These are phyloP conservation scores for Exsudoporus floridanus DNA, from an alignment of 1,284 basidiomycete genomes.

Conservation along the genomic window DNA sequence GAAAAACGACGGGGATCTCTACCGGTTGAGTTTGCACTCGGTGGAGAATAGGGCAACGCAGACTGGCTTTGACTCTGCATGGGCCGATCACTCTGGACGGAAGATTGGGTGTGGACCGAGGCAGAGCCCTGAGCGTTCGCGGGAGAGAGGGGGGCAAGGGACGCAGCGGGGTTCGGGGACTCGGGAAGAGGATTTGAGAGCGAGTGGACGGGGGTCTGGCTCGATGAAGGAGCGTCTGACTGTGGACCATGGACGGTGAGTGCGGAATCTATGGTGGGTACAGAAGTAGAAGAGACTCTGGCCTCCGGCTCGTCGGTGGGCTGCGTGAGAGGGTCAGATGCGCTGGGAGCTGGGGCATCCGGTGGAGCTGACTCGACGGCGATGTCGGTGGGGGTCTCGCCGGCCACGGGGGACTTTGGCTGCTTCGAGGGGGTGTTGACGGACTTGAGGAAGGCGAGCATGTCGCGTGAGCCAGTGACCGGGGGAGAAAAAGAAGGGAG, in stretches of 20 bases:
- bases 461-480: constrained; percentile 3
- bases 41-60: constrained; percentile 26
- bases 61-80: constrained; percentile 32
- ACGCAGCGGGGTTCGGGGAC: constrained; percentile 19
- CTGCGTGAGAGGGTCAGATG: not conserved
- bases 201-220: constrained; percentile 4
- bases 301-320: constrained; percentile 1
- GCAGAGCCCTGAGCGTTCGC: constrained; percentile 2
- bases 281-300: constrained; percentile 23
- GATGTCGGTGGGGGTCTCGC: constrained; percentile 9
- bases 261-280: constrained; percentile 30
- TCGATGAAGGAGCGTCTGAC: not conserved
- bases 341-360: not conserved
- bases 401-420: constrained; percentile 19
- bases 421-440: constrained; percentile 10
- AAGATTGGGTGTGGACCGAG: constrained; percentile 22
- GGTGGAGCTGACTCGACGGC: constrained; percentile 1
- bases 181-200: constrained; percentile 14
- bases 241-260: constrained; percentile 28
- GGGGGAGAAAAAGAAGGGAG: not conserved
- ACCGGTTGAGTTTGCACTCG: constrained; percentile 2
- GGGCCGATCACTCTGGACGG: constrained; percentile 15
- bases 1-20: constrained; percentile 39
- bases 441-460: constrained; percentile 33
- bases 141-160: constrained; percentile 25